A percentile compares a stretch with the other conserved stretches of the same genome.
Evolutionary conservation across 1,284 basidiomycete genomes (phyloP).

Genomic region (Hymenochaete sp.): DNA sequence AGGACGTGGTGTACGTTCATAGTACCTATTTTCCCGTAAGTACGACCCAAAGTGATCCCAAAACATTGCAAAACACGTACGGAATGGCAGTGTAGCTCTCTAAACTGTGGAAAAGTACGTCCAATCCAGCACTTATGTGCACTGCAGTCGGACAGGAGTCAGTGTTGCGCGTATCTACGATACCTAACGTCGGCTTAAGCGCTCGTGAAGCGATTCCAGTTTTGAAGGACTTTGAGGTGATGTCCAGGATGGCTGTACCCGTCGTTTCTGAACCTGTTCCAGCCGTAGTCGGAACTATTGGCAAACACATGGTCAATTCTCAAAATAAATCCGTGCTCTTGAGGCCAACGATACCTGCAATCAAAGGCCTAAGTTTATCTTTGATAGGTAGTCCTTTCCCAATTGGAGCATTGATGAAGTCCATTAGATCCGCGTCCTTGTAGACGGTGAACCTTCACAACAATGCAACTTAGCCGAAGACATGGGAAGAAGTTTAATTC

Average conservation of each 20-base stretch:
- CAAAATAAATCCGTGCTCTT: neutral
- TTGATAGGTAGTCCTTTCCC: constrained; percentile 86
- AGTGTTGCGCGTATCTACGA: constrained; percentile 80
- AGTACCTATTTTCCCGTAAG: constrained; percentile 48
- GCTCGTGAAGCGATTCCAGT: constrained; percentile 93
- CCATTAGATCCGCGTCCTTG: constrained; percentile 85
- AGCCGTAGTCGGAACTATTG: constrained; percentile 82
- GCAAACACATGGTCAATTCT: no score
- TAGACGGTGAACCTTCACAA: constrained; percentile 68
- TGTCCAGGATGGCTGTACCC: constrained; percentile 94
- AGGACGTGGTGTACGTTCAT: constrained; percentile 83
- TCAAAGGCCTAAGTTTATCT: constrained; percentile 72
- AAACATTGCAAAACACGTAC: constrained; percentile 31
- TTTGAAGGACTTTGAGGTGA: constrained; percentile 86
- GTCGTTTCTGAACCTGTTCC: constrained; percentile 98
- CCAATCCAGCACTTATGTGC: constrained; percentile 86
- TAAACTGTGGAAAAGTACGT: constrained; percentile 91
- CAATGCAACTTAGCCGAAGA: neutral
- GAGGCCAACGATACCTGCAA: constrained; percentile 48
- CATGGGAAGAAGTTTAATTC: constrained; percentile 7
- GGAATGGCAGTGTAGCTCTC: constrained; percentile 91
- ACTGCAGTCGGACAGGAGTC: constrained; percentile 79
- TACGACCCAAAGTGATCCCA: constrained; percentile 1
- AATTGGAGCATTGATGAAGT: constrained; percentile 95
- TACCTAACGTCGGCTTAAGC: constrained; percentile 83